Evolutionary conservation across 768 basidiomycete species (phyloP).

Genomic region (Galerina marginata): DNA sequence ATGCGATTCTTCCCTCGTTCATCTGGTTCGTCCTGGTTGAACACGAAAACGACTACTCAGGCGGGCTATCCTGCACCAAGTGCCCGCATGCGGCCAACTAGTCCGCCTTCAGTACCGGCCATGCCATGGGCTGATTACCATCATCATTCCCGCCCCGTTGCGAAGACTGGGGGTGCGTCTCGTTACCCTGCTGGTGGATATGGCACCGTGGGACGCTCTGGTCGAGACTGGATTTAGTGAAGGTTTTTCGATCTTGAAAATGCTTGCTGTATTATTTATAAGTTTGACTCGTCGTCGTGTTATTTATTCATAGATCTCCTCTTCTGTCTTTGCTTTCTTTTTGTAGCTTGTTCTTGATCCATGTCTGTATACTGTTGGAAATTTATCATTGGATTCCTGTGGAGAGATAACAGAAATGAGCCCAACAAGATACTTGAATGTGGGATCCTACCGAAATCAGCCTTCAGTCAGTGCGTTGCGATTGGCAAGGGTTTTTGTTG

Average conservation of each 20-base stretch:
- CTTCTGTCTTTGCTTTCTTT: neutral
- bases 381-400: too few relatives aligned
- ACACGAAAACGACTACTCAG: conserved; percentile 19
- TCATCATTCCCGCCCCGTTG: conserved; percentile 1
- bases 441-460: too few relatives aligned
- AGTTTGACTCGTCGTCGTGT: neutral
- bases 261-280: neutral
- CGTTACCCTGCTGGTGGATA: conserved; percentile 13
- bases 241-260: neutral
- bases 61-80: conserved; percentile 1
- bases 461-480: too few relatives aligned
- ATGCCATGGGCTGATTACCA: conserved; percentile 7
- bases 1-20: conserved; percentile 32
- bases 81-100: neutral
- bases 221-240: conserved; percentile 20
- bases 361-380: too few relatives aligned
- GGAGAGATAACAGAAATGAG: too few relatives aligned
- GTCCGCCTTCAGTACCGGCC: conserved; percentile 7
- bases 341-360: too few relatives aligned
- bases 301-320: conserved; percentile 10
- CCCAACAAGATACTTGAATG: too few relatives aligned
- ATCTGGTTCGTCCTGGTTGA: conserved; percentile 31
- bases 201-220: conserved; percentile 12
- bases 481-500: too few relatives aligned
- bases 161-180: conserved; percentile 1